Conservation (phyloP, 1,139 yeast species). For the Sugiyamaella paludigena region DNA sequence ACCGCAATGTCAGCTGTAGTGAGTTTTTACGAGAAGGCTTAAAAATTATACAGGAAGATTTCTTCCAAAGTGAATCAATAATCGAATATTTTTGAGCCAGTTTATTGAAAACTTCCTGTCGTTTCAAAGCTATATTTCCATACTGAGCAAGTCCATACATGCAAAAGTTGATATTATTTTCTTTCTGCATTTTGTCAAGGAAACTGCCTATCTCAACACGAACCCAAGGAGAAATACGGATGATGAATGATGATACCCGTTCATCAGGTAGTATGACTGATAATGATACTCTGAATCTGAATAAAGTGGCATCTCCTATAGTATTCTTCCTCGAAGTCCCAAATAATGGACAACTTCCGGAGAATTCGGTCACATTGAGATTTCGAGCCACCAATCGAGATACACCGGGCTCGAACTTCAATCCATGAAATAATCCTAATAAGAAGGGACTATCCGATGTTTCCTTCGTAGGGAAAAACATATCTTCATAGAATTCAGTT, state of each 20-base stretch:
- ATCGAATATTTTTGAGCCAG: conserved; percentile 15
- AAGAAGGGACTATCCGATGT: conserved; percentile 11
- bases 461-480: conserved; percentile 16
- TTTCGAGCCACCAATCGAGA: conserved; percentile 16
- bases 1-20: conserved; percentile 17
- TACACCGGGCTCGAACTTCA: conserved; percentile 16
- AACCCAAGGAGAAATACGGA: conserved; percentile 25
- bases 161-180: conserved; percentile 22
- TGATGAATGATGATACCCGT: conserved; percentile 17
- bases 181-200: conserved; percentile 14
- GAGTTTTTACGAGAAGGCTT: background rate
- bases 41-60: conserved; percentile 20
- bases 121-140: conserved; percentile 21
- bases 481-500: conserved; percentile 7
- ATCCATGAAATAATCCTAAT: conserved; percentile 24
- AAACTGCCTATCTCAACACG: conserved; percentile 22
- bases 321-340: background rate
- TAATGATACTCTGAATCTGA: conserved; percentile 22
- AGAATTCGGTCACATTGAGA: conserved; percentile 18
- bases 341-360: conserved; percentile 18
- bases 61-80: conserved; percentile 23
- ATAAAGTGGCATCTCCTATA: conserved; percentile 7
- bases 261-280: conserved; percentile 19
- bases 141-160: conserved; percentile 29
- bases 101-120: conserved; percentile 22